Conservation (phyloP, 2,329 filamentous ascomycete genomes). For the Gnomoniopsis smithogilvyi region DNA sequence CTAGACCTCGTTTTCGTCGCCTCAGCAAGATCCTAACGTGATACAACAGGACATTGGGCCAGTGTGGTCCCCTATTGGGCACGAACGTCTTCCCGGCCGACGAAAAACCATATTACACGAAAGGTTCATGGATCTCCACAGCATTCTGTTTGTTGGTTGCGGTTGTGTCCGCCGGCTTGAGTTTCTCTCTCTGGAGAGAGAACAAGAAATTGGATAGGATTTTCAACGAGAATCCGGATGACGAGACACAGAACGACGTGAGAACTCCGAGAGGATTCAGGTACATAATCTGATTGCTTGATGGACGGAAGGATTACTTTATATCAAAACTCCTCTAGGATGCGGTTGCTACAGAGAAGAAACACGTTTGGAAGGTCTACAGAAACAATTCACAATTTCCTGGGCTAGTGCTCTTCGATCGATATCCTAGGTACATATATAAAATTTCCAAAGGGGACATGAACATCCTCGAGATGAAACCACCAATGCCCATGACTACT, state of each 20-base stretch:
- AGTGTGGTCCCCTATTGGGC: conserved; percentile 29
- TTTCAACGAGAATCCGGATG: conserved; percentile 2
- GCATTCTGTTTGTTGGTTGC: conserved; percentile 8
- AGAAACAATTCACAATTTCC: too few species aligned
- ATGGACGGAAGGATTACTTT: too few species aligned
- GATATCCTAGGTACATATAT: too few species aligned
- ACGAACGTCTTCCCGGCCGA: conserved; percentile 31
- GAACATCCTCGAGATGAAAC: too few species aligned
- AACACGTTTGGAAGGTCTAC: too few species aligned
- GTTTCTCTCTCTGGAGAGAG: conserved; percentile 11
- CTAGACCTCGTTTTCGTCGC: not conserved
- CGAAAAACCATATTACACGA: conserved; percentile 31
- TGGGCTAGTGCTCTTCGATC: too few species aligned
- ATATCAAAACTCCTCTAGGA: too few species aligned
- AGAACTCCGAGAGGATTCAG: conserved; percentile 3
- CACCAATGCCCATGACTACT: too few species aligned
- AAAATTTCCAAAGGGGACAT: too few species aligned
- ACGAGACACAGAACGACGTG: not conserved
- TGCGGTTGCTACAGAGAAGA: too few species aligned
- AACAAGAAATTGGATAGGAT: conserved; percentile 8
- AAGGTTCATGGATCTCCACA: conserved; percentile 22
- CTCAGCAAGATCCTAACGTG: not conserved
- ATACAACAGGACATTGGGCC: conserved; percentile 30
- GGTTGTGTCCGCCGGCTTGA: conserved; percentile 4
- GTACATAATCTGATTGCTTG: conserved; percentile 1